A percentile compares a stretch with the other conserved stretches of the same genome.
These are phyloP conservation scores for Lathyrus oleraceus DNA, from an alignment of 306 rosid species.

Conservation along the genomic window DNA sequence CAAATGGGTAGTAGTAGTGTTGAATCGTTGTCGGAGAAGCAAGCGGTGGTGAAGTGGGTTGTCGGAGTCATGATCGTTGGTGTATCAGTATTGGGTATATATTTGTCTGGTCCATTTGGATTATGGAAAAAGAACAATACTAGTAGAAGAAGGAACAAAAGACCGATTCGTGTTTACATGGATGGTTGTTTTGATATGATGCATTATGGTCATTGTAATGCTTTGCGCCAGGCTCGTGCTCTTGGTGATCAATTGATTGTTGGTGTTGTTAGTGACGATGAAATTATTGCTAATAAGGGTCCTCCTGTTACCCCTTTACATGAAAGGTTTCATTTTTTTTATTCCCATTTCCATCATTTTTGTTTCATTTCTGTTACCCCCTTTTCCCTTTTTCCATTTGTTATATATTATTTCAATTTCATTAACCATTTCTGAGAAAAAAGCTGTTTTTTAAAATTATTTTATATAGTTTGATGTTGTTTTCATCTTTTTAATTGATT, in stretches of 20 bases:
- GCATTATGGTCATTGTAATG: constrained; percentile 99
- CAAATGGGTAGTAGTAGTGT: constrained; percentile 41
- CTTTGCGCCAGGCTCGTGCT: constrained; percentile 97
- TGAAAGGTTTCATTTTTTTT: constrained; percentile 50
- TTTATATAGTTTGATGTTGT: neutral
- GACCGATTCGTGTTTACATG: constrained; percentile 86
- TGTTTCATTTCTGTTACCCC: too few species aligned
- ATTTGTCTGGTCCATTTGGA: constrained; percentile 38
- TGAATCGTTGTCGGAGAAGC: constrained; percentile 38
- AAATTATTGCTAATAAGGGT: constrained; percentile 89
- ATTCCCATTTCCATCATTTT: neutral
- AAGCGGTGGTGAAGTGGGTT: constrained; percentile 53
- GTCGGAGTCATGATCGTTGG: constrained; percentile 69
- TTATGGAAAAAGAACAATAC: constrained; percentile 10
- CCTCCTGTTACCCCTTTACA: constrained; percentile 96
- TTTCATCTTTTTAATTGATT: constrained; percentile 20
- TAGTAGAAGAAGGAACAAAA: constrained; percentile 58
- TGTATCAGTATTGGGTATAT: constrained; percentile 46
- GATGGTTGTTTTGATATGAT: constrained; percentile 99
- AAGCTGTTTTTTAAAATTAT: neutral
- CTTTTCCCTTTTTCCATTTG: too few species aligned
- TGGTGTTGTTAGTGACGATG: constrained; percentile 94
- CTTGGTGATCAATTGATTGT: constrained; percentile 90
- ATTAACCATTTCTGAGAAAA: neutral
- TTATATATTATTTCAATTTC: neutral